Conservation (phyloP, 208 protist species). For the Tetramitus jugosus region DNA sequence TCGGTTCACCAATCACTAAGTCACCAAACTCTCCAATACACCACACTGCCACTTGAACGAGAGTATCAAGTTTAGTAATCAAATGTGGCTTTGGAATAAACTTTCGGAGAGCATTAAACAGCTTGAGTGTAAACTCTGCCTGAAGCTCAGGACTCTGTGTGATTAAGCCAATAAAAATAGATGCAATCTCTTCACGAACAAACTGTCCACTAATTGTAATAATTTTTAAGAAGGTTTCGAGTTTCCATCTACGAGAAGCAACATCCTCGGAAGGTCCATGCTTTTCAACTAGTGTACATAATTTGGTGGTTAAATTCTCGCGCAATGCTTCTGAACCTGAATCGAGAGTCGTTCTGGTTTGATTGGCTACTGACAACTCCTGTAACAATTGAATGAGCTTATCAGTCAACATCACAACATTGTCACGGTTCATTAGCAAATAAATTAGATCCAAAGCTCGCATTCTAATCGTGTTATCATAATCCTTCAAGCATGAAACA, state of each 20-base stretch:
- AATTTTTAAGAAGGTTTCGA: constrained; percentile 86
- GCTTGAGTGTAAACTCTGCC: background rate
- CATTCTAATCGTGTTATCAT: constrained; percentile 89
- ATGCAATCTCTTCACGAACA: constrained; percentile 8
- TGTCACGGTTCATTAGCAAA: constrained; percentile 81
- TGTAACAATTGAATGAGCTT: constrained; percentile 86
- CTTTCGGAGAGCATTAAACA: background rate
- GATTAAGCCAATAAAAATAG: background rate
- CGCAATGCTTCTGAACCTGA: constrained; percentile 79
- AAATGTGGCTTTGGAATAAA: background rate
- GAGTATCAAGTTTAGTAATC: background rate
- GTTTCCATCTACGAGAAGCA: no score
- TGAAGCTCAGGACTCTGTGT: background rate
- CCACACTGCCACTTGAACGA: background rate
- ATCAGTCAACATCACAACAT: constrained; percentile 81
- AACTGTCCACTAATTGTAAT: constrained; percentile 61
- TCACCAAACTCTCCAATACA: constrained; percentile 19
- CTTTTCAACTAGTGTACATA: constrained; percentile 77
- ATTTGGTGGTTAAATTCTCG: constrained; percentile 74
- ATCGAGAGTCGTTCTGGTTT: no score
- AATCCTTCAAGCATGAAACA: constrained; percentile 89
- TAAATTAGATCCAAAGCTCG: constrained; percentile 92
- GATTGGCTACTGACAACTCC: constrained; percentile 24
- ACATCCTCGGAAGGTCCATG: constrained; percentile 79
- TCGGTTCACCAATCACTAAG: background rate